A percentile compares a stretch with the other conserved stretches of the same genome.
Evolutionary conservation across 345 rosid genomes (phyloP).

Genomic region (Gossypium ekmanianum): DNA sequence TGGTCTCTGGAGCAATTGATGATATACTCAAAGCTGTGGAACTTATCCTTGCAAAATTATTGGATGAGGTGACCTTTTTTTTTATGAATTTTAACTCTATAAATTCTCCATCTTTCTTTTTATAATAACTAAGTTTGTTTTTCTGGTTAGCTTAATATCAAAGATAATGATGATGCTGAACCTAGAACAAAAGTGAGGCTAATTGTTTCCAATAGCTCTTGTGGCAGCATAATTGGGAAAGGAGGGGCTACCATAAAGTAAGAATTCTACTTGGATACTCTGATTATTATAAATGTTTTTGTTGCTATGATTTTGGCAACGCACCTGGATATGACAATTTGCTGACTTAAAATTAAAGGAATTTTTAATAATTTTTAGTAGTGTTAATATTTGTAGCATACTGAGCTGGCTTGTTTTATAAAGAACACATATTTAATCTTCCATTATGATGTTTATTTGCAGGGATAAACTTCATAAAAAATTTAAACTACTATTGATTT

Average conservation of each 20-base stretch:
- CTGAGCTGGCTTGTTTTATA: not conserved
- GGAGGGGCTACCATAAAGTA: constrained; percentile 98
- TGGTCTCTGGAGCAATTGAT: constrained; percentile 74
- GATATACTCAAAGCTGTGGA: constrained; percentile 78
- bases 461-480: not conserved
- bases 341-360: not conserved
- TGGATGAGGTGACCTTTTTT: constrained; percentile 67
- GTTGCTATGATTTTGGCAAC: constrained; percentile 12
- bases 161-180: constrained; percentile 73
- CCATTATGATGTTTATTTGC: not conserved
- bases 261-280: constrained; percentile 24
- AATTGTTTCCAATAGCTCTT: constrained; percentile 88
- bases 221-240: constrained; percentile 99
- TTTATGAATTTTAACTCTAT: not conserved
- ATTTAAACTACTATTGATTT: not conserved
- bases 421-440: not conserved
- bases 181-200: constrained; percentile 85
- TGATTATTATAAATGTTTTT: constrained; percentile 4
- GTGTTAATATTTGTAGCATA: not conserved
- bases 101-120: not conserved
- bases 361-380: not conserved
- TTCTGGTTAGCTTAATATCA: constrained; percentile 59
- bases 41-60: constrained; percentile 76
- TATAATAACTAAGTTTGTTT: constrained; percentile 13
- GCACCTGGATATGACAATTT: not conserved